These are phyloP conservation scores for Alternaria triticina DNA, from an alignment of 2,329 filamentous ascomycete genomes.

Conservation along the genomic window DNA sequence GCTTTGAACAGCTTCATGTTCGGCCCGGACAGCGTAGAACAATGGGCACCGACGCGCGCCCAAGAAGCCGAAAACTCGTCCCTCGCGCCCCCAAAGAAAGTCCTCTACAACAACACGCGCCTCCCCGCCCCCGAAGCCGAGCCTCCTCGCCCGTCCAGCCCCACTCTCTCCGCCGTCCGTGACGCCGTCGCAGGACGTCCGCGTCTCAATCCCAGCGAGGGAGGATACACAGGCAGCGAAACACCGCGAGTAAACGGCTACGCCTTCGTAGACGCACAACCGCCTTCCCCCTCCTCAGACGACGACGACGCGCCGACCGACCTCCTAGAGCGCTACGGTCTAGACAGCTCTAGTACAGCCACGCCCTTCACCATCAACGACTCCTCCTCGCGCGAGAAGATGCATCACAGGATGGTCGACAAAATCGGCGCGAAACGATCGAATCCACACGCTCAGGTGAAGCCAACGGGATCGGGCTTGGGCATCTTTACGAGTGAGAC, in stretches of 20 bases:
- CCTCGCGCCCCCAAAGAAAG: constrained; percentile 75
- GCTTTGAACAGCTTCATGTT: constrained; percentile 91
- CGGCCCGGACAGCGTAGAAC: constrained; percentile 67
- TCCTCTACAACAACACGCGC: constrained; percentile 83
- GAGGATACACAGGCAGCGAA: constrained; percentile 69
- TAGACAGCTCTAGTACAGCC: constrained; percentile 18
- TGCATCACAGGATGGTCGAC: constrained; percentile 74
- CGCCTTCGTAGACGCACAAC: constrained; percentile 90
- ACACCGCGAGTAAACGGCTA: constrained; percentile 94
- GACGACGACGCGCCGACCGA: constrained; percentile 48
- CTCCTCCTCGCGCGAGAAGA: constrained; percentile 75
- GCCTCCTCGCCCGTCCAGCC: constrained; percentile 69
- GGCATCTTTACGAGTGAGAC: constrained; percentile 46
- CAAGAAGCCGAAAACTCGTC: constrained; percentile 74
- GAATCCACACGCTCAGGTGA: neutral
- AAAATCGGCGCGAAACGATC: constrained; percentile 25
- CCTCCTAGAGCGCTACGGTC: constrained; percentile 55
- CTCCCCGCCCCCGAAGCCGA: constrained; percentile 56
- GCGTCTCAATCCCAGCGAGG: constrained; percentile 67
- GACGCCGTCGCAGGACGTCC: constrained; percentile 82
- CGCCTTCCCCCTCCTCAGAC: constrained; percentile 73
- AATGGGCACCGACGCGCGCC: constrained; percentile 63
- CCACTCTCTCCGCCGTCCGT: constrained; percentile 80
- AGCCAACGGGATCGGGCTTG: constrained; percentile 26
- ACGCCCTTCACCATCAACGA: constrained; percentile 75